These are phyloP conservation scores for Blastobotrys ciferrii DNA, from an alignment of 1,139 yeast genomes.

Conservation along the genomic window DNA sequence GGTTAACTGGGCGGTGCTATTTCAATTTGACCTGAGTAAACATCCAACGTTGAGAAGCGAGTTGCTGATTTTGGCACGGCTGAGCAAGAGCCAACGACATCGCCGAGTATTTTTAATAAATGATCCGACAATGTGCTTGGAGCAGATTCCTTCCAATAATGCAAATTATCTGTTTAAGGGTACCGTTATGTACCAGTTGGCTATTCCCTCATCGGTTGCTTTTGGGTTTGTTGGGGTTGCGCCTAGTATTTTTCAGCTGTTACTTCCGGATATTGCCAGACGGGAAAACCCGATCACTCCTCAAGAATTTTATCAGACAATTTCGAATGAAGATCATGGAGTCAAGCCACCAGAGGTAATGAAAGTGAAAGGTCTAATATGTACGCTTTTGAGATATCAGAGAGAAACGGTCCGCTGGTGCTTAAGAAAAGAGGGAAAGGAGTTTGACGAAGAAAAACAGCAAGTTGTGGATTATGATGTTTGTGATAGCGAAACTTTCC, in stretches of 20 bases:
- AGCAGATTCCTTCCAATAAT: not conserved
- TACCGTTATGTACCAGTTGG: not conserved
- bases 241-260: not conserved
- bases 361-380: constrained; percentile 45
- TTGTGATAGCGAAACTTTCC: not conserved
- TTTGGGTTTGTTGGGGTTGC: constrained; percentile 2
- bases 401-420: constrained; percentile 65
- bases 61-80: not conserved
- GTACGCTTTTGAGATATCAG: constrained; percentile 58
- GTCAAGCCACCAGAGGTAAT: constrained; percentile 11
- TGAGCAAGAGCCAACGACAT: not conserved
- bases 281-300: constrained; percentile 14
- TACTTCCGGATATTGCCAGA: not conserved
- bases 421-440: constrained; percentile 55
- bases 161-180: constrained; percentile 1
- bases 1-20: not conserved
- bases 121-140: not conserved
- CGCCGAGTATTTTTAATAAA: not conserved
- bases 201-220: not conserved
- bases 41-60: not conserved
- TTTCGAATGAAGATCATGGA: constrained; percentile 13
- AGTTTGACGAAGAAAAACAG: constrained; percentile 36
- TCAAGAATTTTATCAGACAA: constrained; percentile 24
- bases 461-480: not conserved
- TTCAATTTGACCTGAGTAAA: not conserved